A percentile compares a stretch with the other conserved stretches of the same genome.
Conservation (phyloP, 148 eudicot species). For the Hydrangea macrophylla region DNA sequence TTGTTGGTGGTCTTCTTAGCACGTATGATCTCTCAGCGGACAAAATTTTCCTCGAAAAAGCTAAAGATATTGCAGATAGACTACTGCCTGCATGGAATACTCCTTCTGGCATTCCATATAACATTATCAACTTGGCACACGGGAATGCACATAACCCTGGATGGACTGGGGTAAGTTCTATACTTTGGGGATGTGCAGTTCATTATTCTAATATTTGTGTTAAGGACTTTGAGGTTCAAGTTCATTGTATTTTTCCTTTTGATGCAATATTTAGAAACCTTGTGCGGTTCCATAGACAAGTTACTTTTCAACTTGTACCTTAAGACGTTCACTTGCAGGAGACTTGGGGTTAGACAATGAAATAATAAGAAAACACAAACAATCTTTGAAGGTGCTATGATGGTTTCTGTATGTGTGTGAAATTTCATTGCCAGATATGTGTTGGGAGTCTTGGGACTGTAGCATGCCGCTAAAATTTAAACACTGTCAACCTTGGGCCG, state of each 20-base stretch:
- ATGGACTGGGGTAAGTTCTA: slow-evolving; percentile 89
- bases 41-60: slow-evolving; percentile 88
- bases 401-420: too few relatives aligned
- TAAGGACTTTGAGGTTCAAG: background rate
- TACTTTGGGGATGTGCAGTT: background rate
- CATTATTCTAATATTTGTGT: background rate
- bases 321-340: background rate
- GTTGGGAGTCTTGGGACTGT: too few relatives aligned
- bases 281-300: background rate
- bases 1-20: slow-evolving; percentile 98
- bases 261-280: background rate
- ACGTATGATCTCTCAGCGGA: slow-evolving; percentile 94
- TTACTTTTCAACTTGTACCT: slow-evolving; percentile 4
- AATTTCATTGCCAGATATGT: too few relatives aligned
- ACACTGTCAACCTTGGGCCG: too few relatives aligned
- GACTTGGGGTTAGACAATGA: background rate
- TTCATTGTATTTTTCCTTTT: background rate
- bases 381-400: background rate
- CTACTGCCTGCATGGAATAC: slow-evolving; percentile 98
- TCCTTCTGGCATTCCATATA: slow-evolving; percentile 84
- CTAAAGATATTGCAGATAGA: slow-evolving; percentile 93
- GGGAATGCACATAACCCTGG: slow-evolving; percentile 94
- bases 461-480: too few relatives aligned
- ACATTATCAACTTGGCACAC: slow-evolving; percentile 76
- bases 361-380: background rate